phyloP scores from a whole-genome alignment of 2,329 filamentous ascomycete species.

The Aspergillus felis region DNA sequence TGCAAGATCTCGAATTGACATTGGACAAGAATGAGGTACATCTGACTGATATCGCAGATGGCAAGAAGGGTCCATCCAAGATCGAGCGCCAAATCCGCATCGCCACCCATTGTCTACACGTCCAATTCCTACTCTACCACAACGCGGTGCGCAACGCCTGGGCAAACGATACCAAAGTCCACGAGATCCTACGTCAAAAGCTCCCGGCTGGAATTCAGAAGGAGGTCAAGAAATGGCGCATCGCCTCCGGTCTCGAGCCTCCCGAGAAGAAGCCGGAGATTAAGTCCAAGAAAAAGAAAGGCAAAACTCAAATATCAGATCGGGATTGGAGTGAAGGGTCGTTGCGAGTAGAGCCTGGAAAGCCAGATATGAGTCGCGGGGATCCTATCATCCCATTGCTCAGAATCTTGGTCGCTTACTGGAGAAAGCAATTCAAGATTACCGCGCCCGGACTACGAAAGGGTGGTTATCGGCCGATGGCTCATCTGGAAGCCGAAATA shows the following conservation, averaged over 20 bases:
- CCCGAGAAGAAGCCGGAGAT: slow-evolving; percentile 39
- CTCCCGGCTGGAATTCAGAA: slow-evolving; percentile 64
- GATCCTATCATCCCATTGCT: slow-evolving; percentile 77
- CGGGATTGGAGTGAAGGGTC: slow-evolving; percentile 72
- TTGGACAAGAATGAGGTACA: slow-evolving; percentile 54
- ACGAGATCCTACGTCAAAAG: slow-evolving; percentile 71
- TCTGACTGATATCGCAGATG: slow-evolving; percentile 57
- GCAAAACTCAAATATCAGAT: slow-evolving; percentile 36
- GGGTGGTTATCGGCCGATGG: slow-evolving; percentile 77
- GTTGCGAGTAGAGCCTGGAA: slow-evolving; percentile 63
- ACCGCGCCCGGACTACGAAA: slow-evolving; percentile 81
- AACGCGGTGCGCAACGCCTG: slow-evolving; percentile 83
- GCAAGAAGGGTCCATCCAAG: slow-evolving; percentile 82
- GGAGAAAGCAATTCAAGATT: slow-evolving; percentile 78
- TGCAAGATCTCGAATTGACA: slow-evolving; percentile 71
- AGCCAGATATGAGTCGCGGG: slow-evolving; percentile 73
- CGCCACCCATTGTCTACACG: slow-evolving; percentile 82
- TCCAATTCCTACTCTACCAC: slow-evolving; percentile 82
- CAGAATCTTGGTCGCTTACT: slow-evolving; percentile 74
- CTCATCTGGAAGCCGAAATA: slow-evolving; percentile 68
- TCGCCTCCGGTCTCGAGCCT: slow-evolving; percentile 59
- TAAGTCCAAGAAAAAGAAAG: slow-evolving; percentile 40
- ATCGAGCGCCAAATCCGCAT: slow-evolving; percentile 74
- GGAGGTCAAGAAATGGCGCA: slow-evolving; percentile 70
- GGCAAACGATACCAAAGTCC: slow-evolving; percentile 72